Evolutionary conservation across 192 early-diverging fungal genomes (phyloP), one percentile per base, ranked within the genome.

Genomic region (Helicostylum pulchrum): DNA sequence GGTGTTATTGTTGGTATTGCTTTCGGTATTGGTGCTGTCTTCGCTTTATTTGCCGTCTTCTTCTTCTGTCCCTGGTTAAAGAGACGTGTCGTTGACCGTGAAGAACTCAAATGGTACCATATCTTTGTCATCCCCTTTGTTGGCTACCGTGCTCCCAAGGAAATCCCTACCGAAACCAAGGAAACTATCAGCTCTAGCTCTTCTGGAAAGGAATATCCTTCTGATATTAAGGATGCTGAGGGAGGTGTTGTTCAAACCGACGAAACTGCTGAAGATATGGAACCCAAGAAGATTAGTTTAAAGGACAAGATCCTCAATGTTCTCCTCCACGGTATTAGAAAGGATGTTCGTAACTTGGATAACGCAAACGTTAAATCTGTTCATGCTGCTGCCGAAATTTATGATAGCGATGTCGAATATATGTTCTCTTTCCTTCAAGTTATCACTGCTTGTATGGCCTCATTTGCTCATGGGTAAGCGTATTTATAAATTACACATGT

Each of bases 351-450:
- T 52, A 81, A 81, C 57, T 67, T 81, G 23, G 65, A 74, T 0
- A 77, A 82, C 67, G 66, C 75, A 20, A 64, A 75, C 45, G 54
- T 78, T 15, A 66, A 76, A 21, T 43, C 68, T 26, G 76, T 88
- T n/a, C 91, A 92, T 65, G 78, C 73, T 31, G 78, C 78, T 34
- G 87, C 91, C 32, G 78, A 80, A 52, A 77, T 84, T 48, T 92
- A 86, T 67, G 89, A 92, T 53, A 77, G 75, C 62, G 77, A 88
- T 26, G 89, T 87, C 34, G 92, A 94, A 71, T 82, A 87, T 61
- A 79, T 94, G 34, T 94, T 88, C 79, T 91, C 90, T 1, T 86
- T 91, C 70, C 78, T 93, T 39, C 92, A 93, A 69, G 77, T 92
- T 65, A 73, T 89, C 54, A 93, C 92, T 5, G 88, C 90, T 10